Conservation (phyloP, 106 monocot species). For the Apostasia ramifera region DNA sequence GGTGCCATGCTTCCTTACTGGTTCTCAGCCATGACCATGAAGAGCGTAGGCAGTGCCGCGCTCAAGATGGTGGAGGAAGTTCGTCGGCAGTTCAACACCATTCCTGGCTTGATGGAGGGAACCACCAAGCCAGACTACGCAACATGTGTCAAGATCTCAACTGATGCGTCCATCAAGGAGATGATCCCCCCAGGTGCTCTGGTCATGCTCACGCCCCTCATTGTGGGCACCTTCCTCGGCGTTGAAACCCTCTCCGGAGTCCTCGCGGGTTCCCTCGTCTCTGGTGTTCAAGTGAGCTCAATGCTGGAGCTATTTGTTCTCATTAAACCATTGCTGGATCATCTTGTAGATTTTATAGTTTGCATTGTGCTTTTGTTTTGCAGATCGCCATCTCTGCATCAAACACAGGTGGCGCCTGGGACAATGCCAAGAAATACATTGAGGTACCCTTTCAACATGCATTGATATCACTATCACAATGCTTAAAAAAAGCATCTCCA, state of each 20-base stretch:
- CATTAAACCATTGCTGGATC: not conserved
- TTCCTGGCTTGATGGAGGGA: slow-evolving; percentile 74
- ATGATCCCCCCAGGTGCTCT: slow-evolving; percentile 84
- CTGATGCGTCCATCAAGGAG: slow-evolving; percentile 86
- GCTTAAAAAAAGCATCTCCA: too few species aligned
- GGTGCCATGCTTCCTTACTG: slow-evolving; percentile 86
- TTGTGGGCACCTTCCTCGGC: slow-evolving; percentile 69
- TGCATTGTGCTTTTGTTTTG: not conserved
- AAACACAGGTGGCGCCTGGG: slow-evolving; percentile 84
- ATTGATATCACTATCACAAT: too few species aligned
- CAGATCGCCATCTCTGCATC: slow-evolving; percentile 82
- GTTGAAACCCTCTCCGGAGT: slow-evolving; percentile 76
- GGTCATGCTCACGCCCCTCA: slow-evolving; percentile 76
- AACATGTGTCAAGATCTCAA: slow-evolving; percentile 75
- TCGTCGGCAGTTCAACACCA: slow-evolving; percentile 64
- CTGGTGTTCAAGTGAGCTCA: slow-evolving; percentile 54
- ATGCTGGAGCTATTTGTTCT: not conserved
- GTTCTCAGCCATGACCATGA: slow-evolving; percentile 88
- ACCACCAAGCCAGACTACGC: slow-evolving; percentile 69
- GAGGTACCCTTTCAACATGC: slow-evolving; percentile 23
- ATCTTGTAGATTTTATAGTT: not conserved
- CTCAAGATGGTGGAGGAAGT: slow-evolving; percentile 84
- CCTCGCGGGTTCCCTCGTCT: slow-evolving; percentile 63
- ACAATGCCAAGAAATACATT: slow-evolving; percentile 86
- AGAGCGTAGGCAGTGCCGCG: slow-evolving; percentile 75